These are phyloP conservation scores for Apiospora koreana DNA, from an alignment of 2,329 filamentous ascomycete genomes.

Conservation along the genomic window DNA sequence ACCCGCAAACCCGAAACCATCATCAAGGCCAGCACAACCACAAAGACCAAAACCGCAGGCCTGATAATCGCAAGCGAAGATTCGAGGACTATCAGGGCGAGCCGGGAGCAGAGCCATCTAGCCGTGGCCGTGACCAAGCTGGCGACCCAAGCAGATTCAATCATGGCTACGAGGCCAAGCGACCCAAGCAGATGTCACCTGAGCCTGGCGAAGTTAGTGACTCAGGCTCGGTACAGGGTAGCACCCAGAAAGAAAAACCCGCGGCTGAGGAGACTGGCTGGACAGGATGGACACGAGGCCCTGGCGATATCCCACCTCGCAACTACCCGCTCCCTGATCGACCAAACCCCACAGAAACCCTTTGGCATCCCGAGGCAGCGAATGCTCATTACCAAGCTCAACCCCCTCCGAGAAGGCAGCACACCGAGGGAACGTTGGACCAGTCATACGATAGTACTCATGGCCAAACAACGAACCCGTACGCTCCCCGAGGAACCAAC, in stretches of 20 bases:
- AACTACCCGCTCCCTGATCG: neutral
- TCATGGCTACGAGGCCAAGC: neutral
- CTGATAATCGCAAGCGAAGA: conserved; percentile 14
- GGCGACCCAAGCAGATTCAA: neutral
- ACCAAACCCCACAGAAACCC: neutral
- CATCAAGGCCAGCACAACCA: neutral
- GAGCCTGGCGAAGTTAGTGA: conserved; percentile 18
- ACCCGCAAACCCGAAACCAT: conserved; percentile 6
- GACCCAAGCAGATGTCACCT: conserved; percentile 14
- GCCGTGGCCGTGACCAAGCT: neutral
- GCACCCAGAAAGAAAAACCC: neutral
- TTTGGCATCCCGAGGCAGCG: neutral
- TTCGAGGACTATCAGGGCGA: conserved; percentile 11
- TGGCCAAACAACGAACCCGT: neutral
- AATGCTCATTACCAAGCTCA: neutral
- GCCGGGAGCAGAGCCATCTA: neutral
- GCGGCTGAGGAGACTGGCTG: neutral
- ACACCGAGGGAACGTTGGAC: neutral
- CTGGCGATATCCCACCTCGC: neutral
- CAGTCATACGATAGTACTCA: neutral
- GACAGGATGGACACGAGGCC: neutral
- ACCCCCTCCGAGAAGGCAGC: neutral
- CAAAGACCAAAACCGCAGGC: neutral
- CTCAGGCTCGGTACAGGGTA: neutral
- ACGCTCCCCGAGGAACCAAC: neutral